Evolutionary conservation across 2,329 filamentous ascomycete genomes (phyloP).

Genomic region (Conoideocrella luteorostrata): DNA sequence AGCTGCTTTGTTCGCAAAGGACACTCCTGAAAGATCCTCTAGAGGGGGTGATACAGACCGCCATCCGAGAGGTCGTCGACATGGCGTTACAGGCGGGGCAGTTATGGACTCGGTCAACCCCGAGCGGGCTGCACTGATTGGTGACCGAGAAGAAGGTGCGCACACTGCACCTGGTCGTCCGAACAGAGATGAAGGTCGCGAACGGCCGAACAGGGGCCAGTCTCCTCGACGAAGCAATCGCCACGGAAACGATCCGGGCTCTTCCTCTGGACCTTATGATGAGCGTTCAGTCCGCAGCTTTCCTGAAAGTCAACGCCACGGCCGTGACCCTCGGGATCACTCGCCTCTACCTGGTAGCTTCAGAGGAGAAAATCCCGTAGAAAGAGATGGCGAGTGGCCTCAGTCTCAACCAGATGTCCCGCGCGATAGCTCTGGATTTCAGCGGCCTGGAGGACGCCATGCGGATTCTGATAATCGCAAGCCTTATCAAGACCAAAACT

Average conservation of each 20-base stretch:
- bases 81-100: slow-evolving; percentile 16
- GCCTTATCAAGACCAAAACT: slow-evolving; percentile 53
- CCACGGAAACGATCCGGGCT: slow-evolving; percentile 22
- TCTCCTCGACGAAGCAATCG: slow-evolving; percentile 42
- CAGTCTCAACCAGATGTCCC: slow-evolving; percentile 28
- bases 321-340: slow-evolving; percentile 26
- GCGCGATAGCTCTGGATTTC: slow-evolving; percentile 33
- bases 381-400: slow-evolving; percentile 30
- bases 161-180: slow-evolving; percentile 25
- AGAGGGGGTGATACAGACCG: slow-evolving; percentile 25
- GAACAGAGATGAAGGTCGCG: slow-evolving; percentile 38
- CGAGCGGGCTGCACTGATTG: slow-evolving; percentile 39
- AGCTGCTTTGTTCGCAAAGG: slow-evolving; percentile 40
- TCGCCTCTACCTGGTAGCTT: slow-evolving; percentile 22
- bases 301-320: slow-evolving; percentile 25
- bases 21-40: slow-evolving; percentile 19
- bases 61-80: slow-evolving; percentile 20
- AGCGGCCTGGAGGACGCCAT: slow-evolving; percentile 27
- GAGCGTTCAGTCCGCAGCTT: slow-evolving; percentile 40
- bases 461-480: slow-evolving; percentile 44
- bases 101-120: slow-evolving; percentile 38
- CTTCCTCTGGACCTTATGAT: slow-evolving; percentile 34
- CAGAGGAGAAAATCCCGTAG: slow-evolving; percentile 30
- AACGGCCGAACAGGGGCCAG: slow-evolving; percentile 32
- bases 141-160: slow-evolving; percentile 28